Conservation (phyloP, 2,329 filamentous ascomycete species). For the Trichoderma breve region DNA sequence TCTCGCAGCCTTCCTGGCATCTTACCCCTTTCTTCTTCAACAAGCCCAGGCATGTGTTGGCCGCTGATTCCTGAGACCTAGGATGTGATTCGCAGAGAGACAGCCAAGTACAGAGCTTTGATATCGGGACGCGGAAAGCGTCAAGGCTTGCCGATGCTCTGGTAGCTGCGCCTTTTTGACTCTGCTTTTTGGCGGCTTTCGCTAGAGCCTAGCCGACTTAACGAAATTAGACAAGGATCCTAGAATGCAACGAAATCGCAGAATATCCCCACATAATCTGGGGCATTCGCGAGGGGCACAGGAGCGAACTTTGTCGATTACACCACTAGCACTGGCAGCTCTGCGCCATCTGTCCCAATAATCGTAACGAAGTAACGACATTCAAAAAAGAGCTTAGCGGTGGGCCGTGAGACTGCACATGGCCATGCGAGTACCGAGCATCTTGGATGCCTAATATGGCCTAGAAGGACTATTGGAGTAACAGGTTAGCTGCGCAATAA, state of each 20-base stretch:
- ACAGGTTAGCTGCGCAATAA: background rate
- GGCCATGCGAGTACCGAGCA: background rate
- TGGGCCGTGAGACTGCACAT: background rate
- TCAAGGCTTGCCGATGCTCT: background rate
- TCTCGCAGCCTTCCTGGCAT: background rate
- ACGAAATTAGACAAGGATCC: background rate
- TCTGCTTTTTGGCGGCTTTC: background rate
- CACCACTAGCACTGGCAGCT: background rate
- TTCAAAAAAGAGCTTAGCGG: background rate
- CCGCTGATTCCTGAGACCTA: background rate
- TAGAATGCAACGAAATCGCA: background rate
- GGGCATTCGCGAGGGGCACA: slow-evolving; percentile 2
- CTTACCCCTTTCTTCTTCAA: slow-evolving; percentile 1
- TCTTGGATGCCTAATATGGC: background rate
- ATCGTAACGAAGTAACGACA: background rate
- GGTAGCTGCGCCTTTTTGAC: background rate
- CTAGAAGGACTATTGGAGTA: background rate
- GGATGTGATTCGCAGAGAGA: background rate
- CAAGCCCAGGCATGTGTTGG: background rate
- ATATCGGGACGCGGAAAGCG: background rate
- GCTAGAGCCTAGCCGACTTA: background rate
- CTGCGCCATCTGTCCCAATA: background rate
- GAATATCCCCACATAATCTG: background rate
- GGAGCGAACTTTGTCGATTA: background rate
- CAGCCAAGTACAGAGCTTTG: background rate